Evolutionary conservation across 2,329 filamentous ascomycete genomes (phyloP).

Genomic region (Aureobasidium musti): DNA sequence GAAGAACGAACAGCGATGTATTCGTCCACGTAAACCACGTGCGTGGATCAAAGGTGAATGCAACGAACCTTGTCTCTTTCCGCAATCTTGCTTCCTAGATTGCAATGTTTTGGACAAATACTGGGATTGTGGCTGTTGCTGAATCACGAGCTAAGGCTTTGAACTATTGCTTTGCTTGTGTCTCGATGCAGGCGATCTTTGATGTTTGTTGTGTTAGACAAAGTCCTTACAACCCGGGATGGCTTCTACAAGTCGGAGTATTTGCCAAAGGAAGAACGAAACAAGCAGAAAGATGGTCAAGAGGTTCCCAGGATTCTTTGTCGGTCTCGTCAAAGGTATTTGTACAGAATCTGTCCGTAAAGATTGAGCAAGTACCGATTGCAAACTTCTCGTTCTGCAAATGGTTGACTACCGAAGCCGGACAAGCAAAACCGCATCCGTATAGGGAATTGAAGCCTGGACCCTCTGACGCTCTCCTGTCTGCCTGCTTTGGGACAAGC

Average conservation of each 20-base stretch:
- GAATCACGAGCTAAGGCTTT: constrained; percentile 17
- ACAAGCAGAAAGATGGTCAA: constrained; percentile 12
- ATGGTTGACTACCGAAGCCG: constrained; percentile 29
- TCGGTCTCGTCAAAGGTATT: constrained; percentile 28
- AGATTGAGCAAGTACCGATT: constrained; percentile 24
- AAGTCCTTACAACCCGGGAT: constrained; percentile 20
- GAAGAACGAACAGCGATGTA: not conserved
- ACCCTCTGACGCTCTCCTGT: constrained; percentile 15
- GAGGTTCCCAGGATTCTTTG: constrained; percentile 27
- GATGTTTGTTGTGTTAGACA: constrained; percentile 26
- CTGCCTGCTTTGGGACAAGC: constrained; percentile 22
- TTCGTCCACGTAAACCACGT: constrained; percentile 17
- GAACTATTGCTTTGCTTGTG: constrained; percentile 25
- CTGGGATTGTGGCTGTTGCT: constrained; percentile 12
- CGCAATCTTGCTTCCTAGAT: constrained; percentile 11
- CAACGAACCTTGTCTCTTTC: constrained; percentile 25
- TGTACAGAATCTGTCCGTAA: constrained; percentile 23
- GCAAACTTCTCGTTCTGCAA: constrained; percentile 27
- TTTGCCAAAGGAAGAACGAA: constrained; percentile 22
- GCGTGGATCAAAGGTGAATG: constrained; percentile 15
- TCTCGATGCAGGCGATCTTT: constrained; percentile 20
- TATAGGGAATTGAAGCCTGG: constrained; percentile 19
- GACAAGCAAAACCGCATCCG: constrained; percentile 30
- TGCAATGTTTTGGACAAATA: constrained; percentile 9
- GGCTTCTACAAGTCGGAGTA: constrained; percentile 8